Evolutionary conservation across 164 flowering plant genomes (phyloP).

Genomic region (Macadamia integrifolia): DNA sequence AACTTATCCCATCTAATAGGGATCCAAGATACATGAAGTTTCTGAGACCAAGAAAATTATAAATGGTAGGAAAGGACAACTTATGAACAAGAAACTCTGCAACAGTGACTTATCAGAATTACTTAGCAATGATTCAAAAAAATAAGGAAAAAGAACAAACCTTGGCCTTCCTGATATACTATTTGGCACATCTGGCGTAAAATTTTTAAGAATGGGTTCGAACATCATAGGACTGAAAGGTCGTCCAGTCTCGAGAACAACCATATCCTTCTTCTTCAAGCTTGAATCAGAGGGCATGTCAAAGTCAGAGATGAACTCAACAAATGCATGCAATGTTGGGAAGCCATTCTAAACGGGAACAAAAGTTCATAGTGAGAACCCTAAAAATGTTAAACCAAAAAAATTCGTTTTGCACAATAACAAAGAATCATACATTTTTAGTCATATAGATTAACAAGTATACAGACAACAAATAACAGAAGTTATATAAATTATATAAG

Average conservation of each 20-base stretch:
- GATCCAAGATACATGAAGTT: no score
- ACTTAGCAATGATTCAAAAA: background rate
- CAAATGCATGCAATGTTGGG: constrained; percentile 79
- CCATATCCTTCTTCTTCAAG: constrained; percentile 40
- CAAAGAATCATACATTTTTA: background rate
- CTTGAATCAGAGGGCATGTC: constrained; percentile 42
- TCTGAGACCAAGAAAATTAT: no score
- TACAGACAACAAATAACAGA: background rate
- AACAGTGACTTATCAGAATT: background rate
- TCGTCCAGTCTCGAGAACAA: constrained; percentile 46
- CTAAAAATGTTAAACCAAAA: background rate
- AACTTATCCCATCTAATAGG: no score
- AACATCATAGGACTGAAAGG: constrained; percentile 88
- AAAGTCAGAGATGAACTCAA: constrained; percentile 64
- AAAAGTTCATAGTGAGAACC: constrained; percentile 7
- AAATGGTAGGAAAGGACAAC: no score
- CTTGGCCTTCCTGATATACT: constrained; percentile 80
- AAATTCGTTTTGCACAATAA: background rate
- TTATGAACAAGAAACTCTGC: background rate
- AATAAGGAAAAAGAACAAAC: constrained; percentile 29
- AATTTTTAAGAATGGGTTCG: constrained; percentile 68
- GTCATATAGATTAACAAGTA: constrained; percentile 2
- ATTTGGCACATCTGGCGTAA: constrained; percentile 80
- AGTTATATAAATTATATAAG: constrained; percentile 2
- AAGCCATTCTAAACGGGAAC: constrained; percentile 48